Conservation (phyloP, 2,329 filamentous ascomycete genomes). For the Aureobasidium vineae region DNA sequence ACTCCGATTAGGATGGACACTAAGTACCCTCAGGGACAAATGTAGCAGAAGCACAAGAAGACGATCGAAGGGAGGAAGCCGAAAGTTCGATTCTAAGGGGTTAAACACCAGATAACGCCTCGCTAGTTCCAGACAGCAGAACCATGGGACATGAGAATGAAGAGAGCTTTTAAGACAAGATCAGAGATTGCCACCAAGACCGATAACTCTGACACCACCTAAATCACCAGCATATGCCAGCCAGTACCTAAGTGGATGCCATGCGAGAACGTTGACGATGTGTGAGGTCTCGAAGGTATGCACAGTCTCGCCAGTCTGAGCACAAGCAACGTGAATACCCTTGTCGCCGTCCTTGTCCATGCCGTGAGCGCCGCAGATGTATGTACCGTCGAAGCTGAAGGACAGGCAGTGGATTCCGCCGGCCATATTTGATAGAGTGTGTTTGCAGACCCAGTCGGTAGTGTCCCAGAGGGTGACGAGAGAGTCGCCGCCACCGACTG, state of each 20-base stretch:
- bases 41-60: background rate
- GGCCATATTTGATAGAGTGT: slow-evolving; percentile 66
- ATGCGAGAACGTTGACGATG: slow-evolving; percentile 65
- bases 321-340: slow-evolving; percentile 67
- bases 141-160: background rate
- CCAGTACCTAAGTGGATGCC: slow-evolving; percentile 72
- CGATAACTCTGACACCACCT: slow-evolving; percentile 67
- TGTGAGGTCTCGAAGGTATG: slow-evolving; percentile 68
- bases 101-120: slow-evolving; percentile 12
- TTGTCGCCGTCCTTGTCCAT: slow-evolving; percentile 60
- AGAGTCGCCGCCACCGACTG: slow-evolving; percentile 72
- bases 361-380: slow-evolving; percentile 65
- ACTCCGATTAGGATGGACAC: background rate
- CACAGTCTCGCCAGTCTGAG: slow-evolving; percentile 70
- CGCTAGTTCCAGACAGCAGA: slow-evolving; percentile 12
- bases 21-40: background rate
- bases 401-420: slow-evolving; percentile 70
- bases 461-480: slow-evolving; percentile 78
- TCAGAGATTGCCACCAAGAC: slow-evolving; percentile 35
- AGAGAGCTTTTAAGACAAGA: background rate
- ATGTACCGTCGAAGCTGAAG: slow-evolving; percentile 77
- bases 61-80: background rate
- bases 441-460: slow-evolving; percentile 70
- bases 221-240: slow-evolving; percentile 69
- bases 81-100: background rate